A percentile compares a stretch with the other conserved stretches of the same genome.
Evolutionary conservation across 2,329 filamentous ascomycete genomes (phyloP).

Genomic region (Elsinoe batatas): DNA sequence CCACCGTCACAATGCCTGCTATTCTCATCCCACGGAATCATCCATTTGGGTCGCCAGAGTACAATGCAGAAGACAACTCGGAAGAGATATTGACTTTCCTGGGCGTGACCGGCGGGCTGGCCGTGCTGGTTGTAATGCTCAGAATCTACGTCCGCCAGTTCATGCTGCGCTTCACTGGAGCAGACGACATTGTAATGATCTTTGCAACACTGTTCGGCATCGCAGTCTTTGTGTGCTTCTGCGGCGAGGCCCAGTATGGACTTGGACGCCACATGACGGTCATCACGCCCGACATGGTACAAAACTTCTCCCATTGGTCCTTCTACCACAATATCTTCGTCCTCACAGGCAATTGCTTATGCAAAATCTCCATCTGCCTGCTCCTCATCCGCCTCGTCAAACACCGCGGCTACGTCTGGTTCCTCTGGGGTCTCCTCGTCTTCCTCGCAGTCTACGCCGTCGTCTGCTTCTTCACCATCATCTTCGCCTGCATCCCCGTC

Average conservation of each 20-base stretch:
- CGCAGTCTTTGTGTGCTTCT: conserved; percentile 32
- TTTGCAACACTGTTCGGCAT: conserved; percentile 30
- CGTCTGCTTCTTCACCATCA: conserved; percentile 36
- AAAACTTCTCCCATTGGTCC: conserved; percentile 32
- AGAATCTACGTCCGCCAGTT: conserved; percentile 30
- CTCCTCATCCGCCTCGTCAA: conserved; percentile 38
- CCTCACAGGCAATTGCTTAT: conserved; percentile 35
- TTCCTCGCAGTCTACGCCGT: conserved; percentile 37
- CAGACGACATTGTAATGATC: conserved; percentile 41
- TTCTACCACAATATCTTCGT: conserved; percentile 41
- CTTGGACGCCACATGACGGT: conserved; percentile 37
- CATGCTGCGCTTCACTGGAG: conserved; percentile 40
- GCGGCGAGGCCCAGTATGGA: conserved; percentile 36
- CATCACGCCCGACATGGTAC: conserved; percentile 23
- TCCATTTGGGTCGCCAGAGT: neutral
- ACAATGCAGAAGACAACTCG: conserved; percentile 13
- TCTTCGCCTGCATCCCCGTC: conserved; percentile 40
- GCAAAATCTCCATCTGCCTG: conserved; percentile 41
- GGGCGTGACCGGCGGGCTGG: conserved; percentile 16
- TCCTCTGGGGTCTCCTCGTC: conserved; percentile 34
- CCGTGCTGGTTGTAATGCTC: conserved; percentile 13
- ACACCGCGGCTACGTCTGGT: conserved; percentile 30
- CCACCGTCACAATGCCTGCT: conserved; percentile 1
- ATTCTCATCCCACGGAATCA: neutral
- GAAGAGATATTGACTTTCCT: conserved; percentile 15